A percentile compares a stretch with the other conserved stretches of the same genome.
phyloP scores from a whole-genome alignment of 1,139 yeast species.

The Cylindricascospora bacillispora region DNA sequence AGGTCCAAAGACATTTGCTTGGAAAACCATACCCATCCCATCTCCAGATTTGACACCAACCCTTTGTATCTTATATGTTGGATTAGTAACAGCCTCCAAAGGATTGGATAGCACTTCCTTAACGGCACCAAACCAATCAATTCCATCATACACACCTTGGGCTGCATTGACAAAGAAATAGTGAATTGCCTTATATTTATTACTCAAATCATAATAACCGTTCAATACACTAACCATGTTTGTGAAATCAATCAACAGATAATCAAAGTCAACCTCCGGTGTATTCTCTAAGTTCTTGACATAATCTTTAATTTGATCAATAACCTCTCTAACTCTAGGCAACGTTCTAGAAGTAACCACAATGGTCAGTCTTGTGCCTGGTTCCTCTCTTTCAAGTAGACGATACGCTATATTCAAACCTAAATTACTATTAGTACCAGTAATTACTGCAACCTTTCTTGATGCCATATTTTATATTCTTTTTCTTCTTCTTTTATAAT shows the following conservation, averaged over 20 bases:
- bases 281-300: conserved; percentile 33
- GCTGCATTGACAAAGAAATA: conserved; percentile 81
- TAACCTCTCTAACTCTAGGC: conserved; percentile 72
- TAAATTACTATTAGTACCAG: conserved; percentile 65
- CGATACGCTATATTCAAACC: conserved; percentile 81
- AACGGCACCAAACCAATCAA: conserved; percentile 71
- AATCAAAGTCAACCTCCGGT: conserved; percentile 69
- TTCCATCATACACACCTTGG: conserved; percentile 74
- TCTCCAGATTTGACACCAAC: conserved; percentile 60
- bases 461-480: conserved; percentile 2
- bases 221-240: conserved; percentile 74
- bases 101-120: conserved; percentile 55
- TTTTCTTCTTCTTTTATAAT: background rate
- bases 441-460: conserved; percentile 37
- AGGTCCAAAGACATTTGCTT: conserved; percentile 92
- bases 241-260: conserved; percentile 75
- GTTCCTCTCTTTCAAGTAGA: conserved; percentile 46
- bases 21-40: conserved; percentile 78
- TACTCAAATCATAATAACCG: conserved; percentile 58
- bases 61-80: conserved; percentile 70
- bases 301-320: conserved; percentile 43
- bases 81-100: conserved; percentile 69
- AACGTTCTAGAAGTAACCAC: conserved; percentile 83
- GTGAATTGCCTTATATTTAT: conserved; percentile 54
- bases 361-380: conserved; percentile 48